phyloP scores from a whole-genome alignment of 202 grass and related monocot species.

The Digitaria exilis region DNA sequence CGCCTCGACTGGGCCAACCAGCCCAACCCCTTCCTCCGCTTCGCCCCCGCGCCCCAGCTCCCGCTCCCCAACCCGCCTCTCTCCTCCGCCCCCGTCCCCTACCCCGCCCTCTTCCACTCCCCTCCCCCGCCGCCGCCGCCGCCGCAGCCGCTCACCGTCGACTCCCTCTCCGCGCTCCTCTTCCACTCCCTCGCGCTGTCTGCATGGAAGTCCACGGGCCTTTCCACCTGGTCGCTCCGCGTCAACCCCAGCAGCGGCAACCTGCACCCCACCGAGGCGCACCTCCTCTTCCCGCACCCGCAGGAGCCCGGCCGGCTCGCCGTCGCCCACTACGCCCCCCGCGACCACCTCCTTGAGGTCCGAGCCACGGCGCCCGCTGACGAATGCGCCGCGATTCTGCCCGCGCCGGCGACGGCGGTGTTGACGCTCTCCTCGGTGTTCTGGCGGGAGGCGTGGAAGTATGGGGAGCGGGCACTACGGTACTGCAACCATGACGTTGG shows the following conservation, averaged over 20 bases:
- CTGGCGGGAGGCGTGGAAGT: constrained; percentile 94
- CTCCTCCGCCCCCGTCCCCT: constrained; percentile 33
- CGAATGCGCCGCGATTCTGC: constrained; percentile 18
- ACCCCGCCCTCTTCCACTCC: constrained; percentile 57
- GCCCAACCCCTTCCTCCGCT: constrained; percentile 96
- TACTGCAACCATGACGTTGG: constrained; percentile 95
- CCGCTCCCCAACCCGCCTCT: constrained; percentile 58
- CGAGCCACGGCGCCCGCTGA: constrained; percentile 25
- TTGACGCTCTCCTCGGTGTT: constrained; percentile 75
- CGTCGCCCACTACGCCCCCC: constrained; percentile 47
- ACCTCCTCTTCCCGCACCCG: constrained; percentile 56
- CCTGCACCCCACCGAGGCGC: constrained; percentile 87
- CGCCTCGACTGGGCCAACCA: constrained; percentile 97
- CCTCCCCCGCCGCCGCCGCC: constrained; percentile 41
- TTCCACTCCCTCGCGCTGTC: constrained; percentile 92
- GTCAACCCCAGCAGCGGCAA: constrained; percentile 97
- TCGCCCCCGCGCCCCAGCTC: constrained; percentile 40
- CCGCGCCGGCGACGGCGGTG: constrained; percentile 37
- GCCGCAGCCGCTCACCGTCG: constrained; percentile 45
- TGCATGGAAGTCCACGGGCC: constrained; percentile 79
- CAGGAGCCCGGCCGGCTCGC: constrained; percentile 18
- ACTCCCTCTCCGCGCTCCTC: constrained; percentile 74
- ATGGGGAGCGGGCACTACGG: constrained; percentile 82
- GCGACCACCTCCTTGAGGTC: constrained; percentile 55
- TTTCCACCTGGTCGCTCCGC: constrained; percentile 84